A percentile compares a stretch with the other conserved stretches of the same genome.
Evolutionary conservation across 192 early-diverging fungal genomes (phyloP).

Genomic region (Funneliformis mosseae): DNA sequence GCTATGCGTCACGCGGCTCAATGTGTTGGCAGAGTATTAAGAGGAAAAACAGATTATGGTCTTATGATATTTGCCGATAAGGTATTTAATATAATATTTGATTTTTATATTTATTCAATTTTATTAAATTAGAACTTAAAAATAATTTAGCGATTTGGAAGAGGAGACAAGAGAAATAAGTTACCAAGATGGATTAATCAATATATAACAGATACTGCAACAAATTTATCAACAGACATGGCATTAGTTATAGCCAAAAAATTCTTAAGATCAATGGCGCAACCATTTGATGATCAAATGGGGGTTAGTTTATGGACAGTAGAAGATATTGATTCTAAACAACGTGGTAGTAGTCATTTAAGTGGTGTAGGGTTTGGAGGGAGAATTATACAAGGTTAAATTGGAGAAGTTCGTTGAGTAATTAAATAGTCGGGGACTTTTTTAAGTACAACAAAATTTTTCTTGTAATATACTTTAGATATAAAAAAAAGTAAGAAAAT

Average conservation of each 20-base stretch:
- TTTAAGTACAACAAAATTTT: too few species aligned
- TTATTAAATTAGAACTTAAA: background rate
- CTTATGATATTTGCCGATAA: slow-evolving; percentile 99
- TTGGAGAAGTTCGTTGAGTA: background rate
- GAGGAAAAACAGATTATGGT: slow-evolving; percentile 99
- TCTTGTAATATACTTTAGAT: too few species aligned
- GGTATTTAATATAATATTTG: slow-evolving; percentile 40
- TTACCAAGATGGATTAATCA: slow-evolving; percentile 96
- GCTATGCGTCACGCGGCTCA: slow-evolving; percentile 99
- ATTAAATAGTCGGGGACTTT: too few species aligned
- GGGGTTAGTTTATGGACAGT: slow-evolving; percentile 88
- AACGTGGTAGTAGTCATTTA: slow-evolving; percentile 13
- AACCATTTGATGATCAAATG: slow-evolving; percentile 86
- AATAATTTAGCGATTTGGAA: slow-evolving; percentile 73
- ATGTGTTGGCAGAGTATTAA: slow-evolving; percentile 95
- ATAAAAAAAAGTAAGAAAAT: too few species aligned
- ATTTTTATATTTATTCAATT: slow-evolving; percentile 2
- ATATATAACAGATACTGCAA: slow-evolving; percentile 83
- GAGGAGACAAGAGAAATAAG: slow-evolving; percentile 93
- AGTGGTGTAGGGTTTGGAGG: background rate
- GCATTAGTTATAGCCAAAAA: slow-evolving; percentile 86
- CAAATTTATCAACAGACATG: slow-evolving; percentile 98
- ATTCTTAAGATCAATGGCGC: slow-evolving; percentile 95
- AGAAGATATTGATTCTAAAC: slow-evolving; percentile 66
- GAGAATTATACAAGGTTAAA: background rate